Evolutionary conservation across 2,329 filamentous ascomycete genomes (phyloP), one percentile per base, ranked within the genome.

Genomic region (Coccinonectria pachysandricola): DNA sequence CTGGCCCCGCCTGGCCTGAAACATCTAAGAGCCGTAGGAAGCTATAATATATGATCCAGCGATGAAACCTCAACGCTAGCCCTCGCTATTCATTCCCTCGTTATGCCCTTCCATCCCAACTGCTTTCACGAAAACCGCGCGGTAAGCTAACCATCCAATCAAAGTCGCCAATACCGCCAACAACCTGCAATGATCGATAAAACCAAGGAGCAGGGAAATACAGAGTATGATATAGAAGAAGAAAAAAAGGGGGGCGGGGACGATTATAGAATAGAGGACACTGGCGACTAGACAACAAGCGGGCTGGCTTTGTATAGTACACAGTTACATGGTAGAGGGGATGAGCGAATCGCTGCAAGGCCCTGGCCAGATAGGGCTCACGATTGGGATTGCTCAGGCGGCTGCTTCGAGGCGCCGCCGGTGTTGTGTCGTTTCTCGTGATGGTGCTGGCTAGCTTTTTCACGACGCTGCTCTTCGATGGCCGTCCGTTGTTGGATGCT

Each of bases 401-500:
- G 34, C 36, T 54, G 53, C 44, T 54, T 59, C 21, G 48, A 44
- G 12, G 34, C 10, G 7, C 17, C 26, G 32, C 40, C 45, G 10
- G 41, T 32, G 12, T 34, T 24, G 28, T 54, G 50, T 19, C 57
- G 56, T 37, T 60, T 60, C 30, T 60, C 57, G 27, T 46, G 45
- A 37, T 59, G 54, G 35, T 62, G 57, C 40, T 71, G 65, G 31
- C 57, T 56, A 11, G 64, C 69, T 59, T 93, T 93, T 49, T 94
- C 86, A 43, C 88, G 84, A 36, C 87, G 80, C 30, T 84, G 83
- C 56, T 94, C 85, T 48, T 95, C 87, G 38, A 94, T 86, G 12
- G 83, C 83, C 15, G 79, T 82, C 42, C 86, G 75, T 60, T 95
- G 87, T 42, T 85, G 81, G 50, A 98, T 95, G 56, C 85, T 94